A percentile compares a stretch with the other conserved stretches of the same genome.
Evolutionary conservation across 306 rosid species (phyloP).

Genomic region (Cicer pinnatifidum): DNA sequence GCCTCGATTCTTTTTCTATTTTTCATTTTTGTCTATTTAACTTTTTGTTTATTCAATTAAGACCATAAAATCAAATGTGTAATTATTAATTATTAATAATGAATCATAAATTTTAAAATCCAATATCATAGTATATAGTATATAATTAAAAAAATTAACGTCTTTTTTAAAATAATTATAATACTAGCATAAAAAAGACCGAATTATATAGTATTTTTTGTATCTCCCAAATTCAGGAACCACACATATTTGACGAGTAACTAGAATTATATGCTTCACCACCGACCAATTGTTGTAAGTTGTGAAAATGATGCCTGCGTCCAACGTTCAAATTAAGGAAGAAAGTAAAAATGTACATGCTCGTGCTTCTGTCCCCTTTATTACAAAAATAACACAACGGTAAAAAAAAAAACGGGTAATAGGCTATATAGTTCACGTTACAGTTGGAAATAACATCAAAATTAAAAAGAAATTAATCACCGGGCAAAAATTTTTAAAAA

Average conservation of each 20-base stretch:
- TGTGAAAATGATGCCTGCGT: slow-evolving; percentile 46
- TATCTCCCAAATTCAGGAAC: neutral
- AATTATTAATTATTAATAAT: slow-evolving; percentile 7
- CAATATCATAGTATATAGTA: neutral
- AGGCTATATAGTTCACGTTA: slow-evolving; percentile 52
- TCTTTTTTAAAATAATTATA: neutral
- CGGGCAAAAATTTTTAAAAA: slow-evolving; percentile 50
- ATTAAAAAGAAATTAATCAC: slow-evolving; percentile 47
- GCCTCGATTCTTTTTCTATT: slow-evolving; percentile 7
- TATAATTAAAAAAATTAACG: neutral
- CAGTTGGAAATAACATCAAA: slow-evolving; percentile 47
- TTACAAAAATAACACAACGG: slow-evolving; percentile 48
- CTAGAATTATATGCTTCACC: neutral
- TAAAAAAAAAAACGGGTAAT: slow-evolving; percentile 42
- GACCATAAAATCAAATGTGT: neutral
- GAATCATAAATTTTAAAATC: neutral
- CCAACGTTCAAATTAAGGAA: slow-evolving; percentile 43
- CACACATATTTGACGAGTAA: neutral
- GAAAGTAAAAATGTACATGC: slow-evolving; percentile 55
- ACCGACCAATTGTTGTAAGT: slow-evolving; percentile 27
- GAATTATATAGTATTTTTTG: neutral
- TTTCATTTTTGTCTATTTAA: neutral
- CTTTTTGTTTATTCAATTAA: neutral
- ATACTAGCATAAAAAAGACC: neutral
- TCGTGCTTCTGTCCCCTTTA: slow-evolving; percentile 60